phyloP scores from a whole-genome alignment of 2,329 filamentous ascomycete genomes.

The Aspergillus luchuensis region DNA sequence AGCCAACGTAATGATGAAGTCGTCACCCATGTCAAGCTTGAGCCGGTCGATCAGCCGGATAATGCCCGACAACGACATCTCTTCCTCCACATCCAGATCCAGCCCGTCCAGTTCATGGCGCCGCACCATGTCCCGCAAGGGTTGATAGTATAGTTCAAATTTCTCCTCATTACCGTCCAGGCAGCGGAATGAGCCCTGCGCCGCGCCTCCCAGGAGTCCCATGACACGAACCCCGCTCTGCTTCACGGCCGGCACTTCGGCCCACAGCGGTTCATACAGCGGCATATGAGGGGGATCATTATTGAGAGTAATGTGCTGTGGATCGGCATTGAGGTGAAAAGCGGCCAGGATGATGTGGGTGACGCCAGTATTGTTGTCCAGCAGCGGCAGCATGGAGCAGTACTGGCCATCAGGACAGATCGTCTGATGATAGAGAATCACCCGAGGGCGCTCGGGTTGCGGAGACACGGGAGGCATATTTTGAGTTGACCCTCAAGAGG shows the following conservation, averaged over 20 bases:
- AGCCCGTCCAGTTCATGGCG: constrained; percentile 66
- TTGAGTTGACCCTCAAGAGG: neutral
- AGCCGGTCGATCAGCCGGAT: constrained; percentile 68
- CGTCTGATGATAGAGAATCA: constrained; percentile 64
- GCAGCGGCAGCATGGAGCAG: constrained; percentile 64
- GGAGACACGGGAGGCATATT: constrained; percentile 44
- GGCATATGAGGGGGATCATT: constrained; percentile 70
- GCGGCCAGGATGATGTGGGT: constrained; percentile 88
- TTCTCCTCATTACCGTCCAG: constrained; percentile 59
- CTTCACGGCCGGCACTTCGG: constrained; percentile 72
- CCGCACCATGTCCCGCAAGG: constrained; percentile 66
- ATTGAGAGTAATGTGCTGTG: constrained; percentile 73
- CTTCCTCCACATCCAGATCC: constrained; percentile 80
- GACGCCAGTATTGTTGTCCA: constrained; percentile 60
- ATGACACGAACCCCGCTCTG: constrained; percentile 75
- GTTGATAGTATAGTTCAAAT: constrained; percentile 74
- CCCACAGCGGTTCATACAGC: constrained; percentile 74
- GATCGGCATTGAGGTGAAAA: constrained; percentile 74
- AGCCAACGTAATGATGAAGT: constrained; percentile 77
- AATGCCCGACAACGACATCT: constrained; percentile 67
- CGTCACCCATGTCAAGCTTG: constrained; percentile 51
- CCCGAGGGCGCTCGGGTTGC: constrained; percentile 34
- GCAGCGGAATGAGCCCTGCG: constrained; percentile 69
- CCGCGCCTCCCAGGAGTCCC: constrained; percentile 85
- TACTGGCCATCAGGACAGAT: constrained; percentile 58